Conservation (phyloP, 148 eudicot genomes). For the Beta vulgaris region DNA sequence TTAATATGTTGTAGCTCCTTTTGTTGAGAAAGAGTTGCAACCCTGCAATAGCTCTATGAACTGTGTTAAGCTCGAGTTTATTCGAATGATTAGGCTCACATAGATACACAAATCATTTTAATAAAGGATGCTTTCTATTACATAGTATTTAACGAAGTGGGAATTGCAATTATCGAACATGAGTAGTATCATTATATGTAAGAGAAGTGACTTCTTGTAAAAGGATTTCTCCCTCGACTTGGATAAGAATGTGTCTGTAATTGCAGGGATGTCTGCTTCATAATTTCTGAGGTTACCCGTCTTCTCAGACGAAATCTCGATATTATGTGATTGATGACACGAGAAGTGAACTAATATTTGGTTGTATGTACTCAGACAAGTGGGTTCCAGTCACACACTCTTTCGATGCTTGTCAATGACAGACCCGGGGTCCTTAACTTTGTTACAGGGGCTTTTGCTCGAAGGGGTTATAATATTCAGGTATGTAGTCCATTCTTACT, state of each 20-base stretch:
- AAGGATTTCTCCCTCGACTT: too few species aligned
- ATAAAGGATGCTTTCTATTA: not conserved
- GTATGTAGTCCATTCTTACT: constrained; percentile 28
- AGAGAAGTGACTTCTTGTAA: too few species aligned
- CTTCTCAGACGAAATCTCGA: too few species aligned
- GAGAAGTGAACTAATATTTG: constrained; percentile 5
- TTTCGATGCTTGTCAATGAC: constrained; percentile 44
- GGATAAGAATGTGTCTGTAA: too few species aligned
- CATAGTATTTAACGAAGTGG: not conserved
- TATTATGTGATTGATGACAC: not conserved
- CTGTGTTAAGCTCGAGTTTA: not conserved
- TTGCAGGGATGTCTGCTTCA: not conserved
- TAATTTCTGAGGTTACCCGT: too few species aligned
- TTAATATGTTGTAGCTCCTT: not conserved
- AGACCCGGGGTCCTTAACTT: constrained; percentile 64
- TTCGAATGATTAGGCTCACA: not conserved
- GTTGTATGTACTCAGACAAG: constrained; percentile 34
- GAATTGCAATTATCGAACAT: not conserved
- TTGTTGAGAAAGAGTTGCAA: not conserved
- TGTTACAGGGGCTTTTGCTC: constrained; percentile 78
- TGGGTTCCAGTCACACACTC: constrained; percentile 47
- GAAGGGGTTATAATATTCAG: constrained; percentile 87
- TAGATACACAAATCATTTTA: not conserved
- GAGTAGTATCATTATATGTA: not conserved
- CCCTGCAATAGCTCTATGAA: not conserved